Percentiles rank a stretch among this genome's conserved stretches.
These are phyloP conservation scores for Arthrinium puccinioides DNA, from an alignment of 2,329 filamentous ascomycete species.

Conservation along the genomic window DNA sequence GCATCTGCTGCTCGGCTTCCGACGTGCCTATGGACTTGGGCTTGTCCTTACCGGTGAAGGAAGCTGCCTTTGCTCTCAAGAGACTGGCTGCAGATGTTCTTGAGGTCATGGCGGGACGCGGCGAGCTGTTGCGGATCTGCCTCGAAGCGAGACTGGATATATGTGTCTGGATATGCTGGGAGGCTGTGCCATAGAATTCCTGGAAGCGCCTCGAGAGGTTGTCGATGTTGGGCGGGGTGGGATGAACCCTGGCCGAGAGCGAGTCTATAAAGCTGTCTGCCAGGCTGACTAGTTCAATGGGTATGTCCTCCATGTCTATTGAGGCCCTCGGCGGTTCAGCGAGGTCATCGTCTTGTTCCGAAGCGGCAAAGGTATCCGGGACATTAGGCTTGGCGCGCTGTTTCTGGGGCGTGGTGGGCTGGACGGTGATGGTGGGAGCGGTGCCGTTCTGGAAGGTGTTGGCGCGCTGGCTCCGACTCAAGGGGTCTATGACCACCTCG, in stretches of 20 bases:
- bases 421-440: constrained; percentile 18
- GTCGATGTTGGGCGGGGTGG: constrained; percentile 75
- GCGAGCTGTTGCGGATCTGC: constrained; percentile 61
- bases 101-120: constrained; percentile 45
- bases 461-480: constrained; percentile 33
- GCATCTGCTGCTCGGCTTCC: constrained; percentile 69
- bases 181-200: constrained; percentile 81
- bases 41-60: constrained; percentile 46
- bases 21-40: constrained; percentile 31
- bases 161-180: constrained; percentile 78
- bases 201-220: constrained; percentile 83
- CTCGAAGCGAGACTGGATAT: constrained; percentile 71
- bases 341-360: constrained; percentile 39
- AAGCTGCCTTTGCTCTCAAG: constrained; percentile 47
- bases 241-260: constrained; percentile 77
- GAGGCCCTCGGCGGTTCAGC: constrained; percentile 44
- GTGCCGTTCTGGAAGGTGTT: constrained; percentile 37
- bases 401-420: constrained; percentile 11
- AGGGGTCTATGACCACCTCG: constrained; percentile 20
- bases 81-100: constrained; percentile 49
- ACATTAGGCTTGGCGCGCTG: constrained; percentile 10
- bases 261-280: constrained; percentile 93
- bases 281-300: constrained; percentile 86
- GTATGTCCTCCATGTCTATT: constrained; percentile 78
- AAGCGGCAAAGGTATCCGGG: constrained; percentile 34